Evolutionary conservation across 2,329 filamentous ascomycete species (phyloP), one percentile per base, ranked within the genome.

Genomic region (Alternaria conjuncta): DNA sequence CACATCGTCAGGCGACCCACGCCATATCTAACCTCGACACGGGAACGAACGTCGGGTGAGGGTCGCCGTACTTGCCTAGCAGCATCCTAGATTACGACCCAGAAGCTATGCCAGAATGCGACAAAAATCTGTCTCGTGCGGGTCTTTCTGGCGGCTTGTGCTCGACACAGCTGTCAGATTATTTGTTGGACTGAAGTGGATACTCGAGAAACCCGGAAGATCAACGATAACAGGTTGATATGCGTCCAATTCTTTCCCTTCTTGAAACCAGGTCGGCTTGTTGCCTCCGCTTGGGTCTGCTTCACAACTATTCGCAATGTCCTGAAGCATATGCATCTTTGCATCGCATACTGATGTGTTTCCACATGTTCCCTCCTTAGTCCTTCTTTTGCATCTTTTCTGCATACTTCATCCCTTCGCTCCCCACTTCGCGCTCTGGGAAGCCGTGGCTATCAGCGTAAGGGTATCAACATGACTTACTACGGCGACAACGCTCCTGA

Each of bases 401-500:
- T 44, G 36, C 51, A 18, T 53, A 53, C 18, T 25, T 36, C 21
- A 47, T 46, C 11, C 44, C 36, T 32, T 11, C 10, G 8, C 18
- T 23, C 26, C 25, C 30, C 21, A 41, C 20, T 25, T 54, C 13
- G 43, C 13, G 32, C 21, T 51, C n/a, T 25, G 50, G 26, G 41
- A 61, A 28, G n/a, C 30, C 44, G 43, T 11, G 50, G 18, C 30
- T 53, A 28, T 45, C 43, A 30, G 11, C n/a, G 47, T 28, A 43
- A 43, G 53, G 49, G 41, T 21, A 54, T 5, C 30, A 55, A 30
- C 6, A 62, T 62, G 60, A 59, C 55, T 43, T 62, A 62, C 43
- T 59, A 59, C 25, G 55, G 49, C 28, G 60, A 62, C 43, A 59
- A 62, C 21, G 55, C 60, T 41, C 60, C 60, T 4, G 32, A 55